Evolutionary conservation across 2,329 filamentous ascomycete species (phyloP).

Genomic region (Sporothrix brunneoviolacea): DNA sequence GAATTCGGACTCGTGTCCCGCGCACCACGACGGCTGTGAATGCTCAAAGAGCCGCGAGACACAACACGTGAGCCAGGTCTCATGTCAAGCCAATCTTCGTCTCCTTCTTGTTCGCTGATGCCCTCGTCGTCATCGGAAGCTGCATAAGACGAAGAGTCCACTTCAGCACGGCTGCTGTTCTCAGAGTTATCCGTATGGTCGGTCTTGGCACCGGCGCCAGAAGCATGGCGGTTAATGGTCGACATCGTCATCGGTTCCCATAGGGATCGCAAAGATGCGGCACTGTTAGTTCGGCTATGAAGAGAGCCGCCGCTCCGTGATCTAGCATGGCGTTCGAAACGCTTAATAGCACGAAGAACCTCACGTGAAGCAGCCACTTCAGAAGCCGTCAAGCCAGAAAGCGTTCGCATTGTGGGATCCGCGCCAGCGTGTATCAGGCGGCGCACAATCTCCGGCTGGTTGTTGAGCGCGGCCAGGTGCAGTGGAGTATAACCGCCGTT

Average conservation of each 20-base stretch:
- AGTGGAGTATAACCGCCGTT: constrained; percentile 75
- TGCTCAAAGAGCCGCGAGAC: constrained; percentile 1
- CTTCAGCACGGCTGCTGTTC: constrained; percentile 13
- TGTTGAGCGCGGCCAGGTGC: constrained; percentile 72
- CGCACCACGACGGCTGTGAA: constrained; percentile 17
- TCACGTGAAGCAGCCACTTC: constrained; percentile 63
- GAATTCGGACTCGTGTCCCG: constrained; percentile 19
- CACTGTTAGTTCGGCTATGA: constrained; percentile 58
- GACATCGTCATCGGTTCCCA: constrained; percentile 45
- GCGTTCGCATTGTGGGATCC: constrained; percentile 61
- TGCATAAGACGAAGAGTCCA: constrained; percentile 17
- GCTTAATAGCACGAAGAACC: constrained; percentile 57
- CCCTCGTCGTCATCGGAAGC: constrained; percentile 11
- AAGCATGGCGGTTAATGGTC: constrained; percentile 4
- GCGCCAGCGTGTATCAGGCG: constrained; percentile 68
- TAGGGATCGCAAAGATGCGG: constrained; percentile 58
- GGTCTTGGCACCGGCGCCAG: constrained; percentile 1
- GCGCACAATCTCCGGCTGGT: constrained; percentile 68
- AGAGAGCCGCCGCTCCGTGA: constrained; percentile 59
- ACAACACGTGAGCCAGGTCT: constrained; percentile 21
- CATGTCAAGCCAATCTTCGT: constrained; percentile 33
- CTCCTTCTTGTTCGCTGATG: constrained; percentile 30
- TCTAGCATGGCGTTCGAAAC: constrained; percentile 54
- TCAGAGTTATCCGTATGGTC: background rate
- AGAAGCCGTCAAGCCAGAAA: constrained; percentile 62